These are phyloP conservation scores for Globisporangium mamillatum DNA, from an alignment of 352 stramenopile genomes.

Conservation along the genomic window DNA sequence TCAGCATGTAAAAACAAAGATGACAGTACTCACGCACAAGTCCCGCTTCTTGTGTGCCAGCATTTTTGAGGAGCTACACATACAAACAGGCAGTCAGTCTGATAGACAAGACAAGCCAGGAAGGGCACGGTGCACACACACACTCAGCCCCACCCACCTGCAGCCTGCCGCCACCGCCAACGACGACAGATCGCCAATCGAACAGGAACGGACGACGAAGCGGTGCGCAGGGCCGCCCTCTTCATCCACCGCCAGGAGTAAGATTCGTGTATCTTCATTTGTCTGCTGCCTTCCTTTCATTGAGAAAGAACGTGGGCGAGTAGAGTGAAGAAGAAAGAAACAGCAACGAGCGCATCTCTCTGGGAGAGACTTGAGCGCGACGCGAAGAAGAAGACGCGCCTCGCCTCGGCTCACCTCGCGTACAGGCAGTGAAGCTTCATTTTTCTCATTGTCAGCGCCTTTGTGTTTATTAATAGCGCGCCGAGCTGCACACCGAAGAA, in stretches of 20 bases:
- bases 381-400: neutral
- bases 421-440: neutral
- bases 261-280: neutral
- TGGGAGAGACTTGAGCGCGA: neutral
- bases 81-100: constrained; percentile 6
- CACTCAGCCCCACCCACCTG: neutral
- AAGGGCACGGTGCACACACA: neutral
- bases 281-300: neutral
- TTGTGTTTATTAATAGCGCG: neutral
- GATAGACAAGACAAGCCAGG: constrained; percentile 2
- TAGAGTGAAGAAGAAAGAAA: neutral
- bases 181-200: neutral
- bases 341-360: no score
- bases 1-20: neutral
- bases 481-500: neutral
- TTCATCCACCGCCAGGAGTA: neutral
- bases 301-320: neutral
- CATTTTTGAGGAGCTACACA: constrained; percentile 5
- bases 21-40: neutral
- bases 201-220: neutral
- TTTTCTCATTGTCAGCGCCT: neutral
- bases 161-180: no score
- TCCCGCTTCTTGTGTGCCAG: neutral
- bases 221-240: neutral
- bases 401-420: no score